A percentile compares a stretch with the other conserved stretches of the same genome.
Conservation (phyloP, 1,139 yeast genomes). For the Saccharomyces pastorianus region DNA sequence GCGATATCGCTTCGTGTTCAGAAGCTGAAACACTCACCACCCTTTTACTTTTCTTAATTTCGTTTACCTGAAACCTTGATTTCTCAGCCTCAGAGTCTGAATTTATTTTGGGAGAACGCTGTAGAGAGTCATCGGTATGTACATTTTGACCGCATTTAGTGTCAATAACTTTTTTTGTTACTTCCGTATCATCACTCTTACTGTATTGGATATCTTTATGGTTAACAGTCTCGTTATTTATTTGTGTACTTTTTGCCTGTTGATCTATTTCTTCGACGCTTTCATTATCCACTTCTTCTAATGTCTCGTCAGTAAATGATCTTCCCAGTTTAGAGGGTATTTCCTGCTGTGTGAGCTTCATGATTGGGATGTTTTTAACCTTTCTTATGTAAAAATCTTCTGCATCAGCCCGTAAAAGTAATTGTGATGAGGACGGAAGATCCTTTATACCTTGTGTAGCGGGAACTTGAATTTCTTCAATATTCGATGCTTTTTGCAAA, state of each 20-base stretch:
- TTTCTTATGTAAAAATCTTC: not conserved
- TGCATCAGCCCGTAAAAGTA: not conserved
- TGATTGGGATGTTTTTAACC: not conserved
- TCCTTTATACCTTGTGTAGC: conserved; percentile 9
- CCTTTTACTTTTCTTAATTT: too few relatives aligned
- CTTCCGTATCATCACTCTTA: not conserved
- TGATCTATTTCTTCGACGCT: not conserved
- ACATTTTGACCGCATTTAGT: not conserved
- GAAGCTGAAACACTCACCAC: not conserved
- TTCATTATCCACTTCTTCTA: not conserved
- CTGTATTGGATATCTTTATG: not conserved
- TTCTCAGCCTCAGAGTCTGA: not conserved
- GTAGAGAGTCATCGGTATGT: not conserved
- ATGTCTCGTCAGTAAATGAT: not conserved
- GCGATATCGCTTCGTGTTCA: not conserved
- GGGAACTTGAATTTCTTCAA: conserved; percentile 9
- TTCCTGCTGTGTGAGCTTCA: not conserved
- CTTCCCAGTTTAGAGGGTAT: not conserved
- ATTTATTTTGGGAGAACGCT: not conserved
- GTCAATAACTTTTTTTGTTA: not conserved
- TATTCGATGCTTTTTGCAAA: not conserved
- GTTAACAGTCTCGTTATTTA: not conserved
- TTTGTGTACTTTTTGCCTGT: not conserved
- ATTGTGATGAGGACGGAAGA: not conserved
- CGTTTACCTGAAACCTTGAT: not conserved